Percentiles rank a stretch among this genome's conserved stretches.
These are phyloP conservation scores for Linnemannia hyalina DNA, from an alignment of 192 early-diverging fungal genomes.

Conservation along the genomic window DNA sequence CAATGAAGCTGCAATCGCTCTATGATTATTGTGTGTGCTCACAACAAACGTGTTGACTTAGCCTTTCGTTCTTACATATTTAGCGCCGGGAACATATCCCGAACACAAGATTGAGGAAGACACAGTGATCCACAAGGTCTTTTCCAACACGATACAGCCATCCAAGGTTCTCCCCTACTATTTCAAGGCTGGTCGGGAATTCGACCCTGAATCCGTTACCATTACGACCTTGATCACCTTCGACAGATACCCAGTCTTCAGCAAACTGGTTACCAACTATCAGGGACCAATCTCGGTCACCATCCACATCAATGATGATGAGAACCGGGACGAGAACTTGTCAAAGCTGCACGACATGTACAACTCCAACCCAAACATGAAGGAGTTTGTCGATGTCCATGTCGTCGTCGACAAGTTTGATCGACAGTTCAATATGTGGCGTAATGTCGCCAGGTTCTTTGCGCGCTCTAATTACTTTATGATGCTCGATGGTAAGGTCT, in stretches of 20 bases:
- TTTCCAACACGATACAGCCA: slow-evolving; percentile 67
- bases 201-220: slow-evolving; percentile 66
- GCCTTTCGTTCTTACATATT: not conserved
- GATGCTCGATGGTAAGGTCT: slow-evolving; percentile 64
- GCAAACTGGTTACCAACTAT: slow-evolving; percentile 48
- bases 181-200: slow-evolving; percentile 60
- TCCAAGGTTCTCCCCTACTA: slow-evolving; percentile 73
- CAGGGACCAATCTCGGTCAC: slow-evolving; percentile 68
- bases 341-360: slow-evolving; percentile 62
- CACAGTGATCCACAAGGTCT: slow-evolving; percentile 58
- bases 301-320: slow-evolving; percentile 69
- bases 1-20: not conserved
- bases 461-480: slow-evolving; percentile 69
- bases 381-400: slow-evolving; percentile 68
- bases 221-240: slow-evolving; percentile 68
- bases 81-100: not conserved
- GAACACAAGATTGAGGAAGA: slow-evolving; percentile 17
- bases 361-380: slow-evolving; percentile 60
- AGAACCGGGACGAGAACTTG: slow-evolving; percentile 56
- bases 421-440: slow-evolving; percentile 75
- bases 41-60: not conserved
- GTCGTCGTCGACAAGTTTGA: slow-evolving; percentile 71
- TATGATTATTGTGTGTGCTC: not conserved
- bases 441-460: slow-evolving; percentile 74
- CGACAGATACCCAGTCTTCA: slow-evolving; percentile 58